These are phyloP conservation scores for Chlamydomonas sp. DNA, from an alignment of 139 green algal genomes.

Conservation along the genomic window DNA sequence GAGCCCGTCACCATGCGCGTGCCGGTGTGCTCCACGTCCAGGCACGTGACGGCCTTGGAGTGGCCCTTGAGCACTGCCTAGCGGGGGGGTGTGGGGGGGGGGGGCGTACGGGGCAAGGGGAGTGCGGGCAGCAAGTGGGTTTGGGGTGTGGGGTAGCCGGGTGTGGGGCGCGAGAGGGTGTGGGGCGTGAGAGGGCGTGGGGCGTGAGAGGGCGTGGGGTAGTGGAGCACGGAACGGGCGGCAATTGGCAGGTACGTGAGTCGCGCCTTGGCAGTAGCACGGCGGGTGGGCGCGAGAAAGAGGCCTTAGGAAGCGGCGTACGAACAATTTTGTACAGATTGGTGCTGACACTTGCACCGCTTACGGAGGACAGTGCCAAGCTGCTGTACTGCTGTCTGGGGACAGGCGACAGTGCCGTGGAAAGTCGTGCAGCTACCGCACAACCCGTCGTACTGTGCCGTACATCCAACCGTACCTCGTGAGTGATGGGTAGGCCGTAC, in stretches of 20 bases:
- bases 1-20: slow-evolving; percentile 79
- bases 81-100: neutral
- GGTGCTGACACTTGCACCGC: neutral
- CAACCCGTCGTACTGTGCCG: neutral
- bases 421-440: neutral
- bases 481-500: slow-evolving; percentile 72
- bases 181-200: neutral
- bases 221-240: too few species aligned
- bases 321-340: neutral
- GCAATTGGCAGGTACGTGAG: too few species aligned
- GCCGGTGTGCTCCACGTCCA: slow-evolving; percentile 86
- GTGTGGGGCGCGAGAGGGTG: neutral
- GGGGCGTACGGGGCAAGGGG: neutral
- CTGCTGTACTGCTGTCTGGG: neutral
- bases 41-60: slow-evolving; percentile 72
- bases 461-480: slow-evolving; percentile 68
- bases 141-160: neutral
- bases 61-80: slow-evolving; percentile 49
- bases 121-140: neutral
- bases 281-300: neutral
- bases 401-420: neutral
- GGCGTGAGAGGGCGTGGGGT: neutral
- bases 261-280: neutral
- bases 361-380: neutral
- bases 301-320: neutral